A percentile compares a stretch with the other conserved stretches of the same genome.
Conservation (phyloP, 306 rosid genomes). For the Cicer bijugum region DNA sequence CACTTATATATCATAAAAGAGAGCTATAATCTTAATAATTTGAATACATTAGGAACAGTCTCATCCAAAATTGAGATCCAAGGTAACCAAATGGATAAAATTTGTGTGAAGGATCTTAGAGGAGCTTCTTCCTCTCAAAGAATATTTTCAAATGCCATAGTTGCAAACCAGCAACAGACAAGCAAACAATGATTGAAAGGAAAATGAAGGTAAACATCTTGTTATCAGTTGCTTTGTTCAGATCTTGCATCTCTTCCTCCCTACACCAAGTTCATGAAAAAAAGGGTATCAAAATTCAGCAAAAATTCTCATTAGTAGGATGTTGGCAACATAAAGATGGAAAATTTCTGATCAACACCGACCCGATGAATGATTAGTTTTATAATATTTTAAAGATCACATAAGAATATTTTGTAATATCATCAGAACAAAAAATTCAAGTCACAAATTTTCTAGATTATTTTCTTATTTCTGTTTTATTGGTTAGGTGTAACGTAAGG, state of each 20-base stretch:
- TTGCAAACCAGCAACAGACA: constrained; percentile 84
- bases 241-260: constrained; percentile 85
- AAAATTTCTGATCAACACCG: constrained; percentile 13
- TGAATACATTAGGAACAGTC: constrained; percentile 3
- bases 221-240: constrained; percentile 60
- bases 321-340: neutral
- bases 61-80: constrained; percentile 1
- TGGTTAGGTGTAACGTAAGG: neutral
- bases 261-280: constrained; percentile 47
- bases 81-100: constrained; percentile 23
- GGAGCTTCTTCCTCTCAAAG: constrained; percentile 84
- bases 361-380: constrained; percentile 10
- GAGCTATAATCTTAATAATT: neutral
- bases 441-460: constrained; percentile 1
- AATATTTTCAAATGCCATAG: constrained; percentile 85
- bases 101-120: constrained; percentile 42
- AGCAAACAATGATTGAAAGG: constrained; percentile 73
- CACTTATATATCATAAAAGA: neutral
- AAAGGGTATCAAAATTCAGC: constrained; percentile 25
- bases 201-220: constrained; percentile 70
- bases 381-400: neutral
- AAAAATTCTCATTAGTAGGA: neutral
- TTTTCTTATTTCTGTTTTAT: constrained; percentile 20
- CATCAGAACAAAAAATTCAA: constrained; percentile 1
- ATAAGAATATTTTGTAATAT: neutral